A percentile compares a stretch with the other conserved stretches of the same genome.
phyloP scores from a whole-genome alignment of 2,329 filamentous ascomycete species.

The Fusarium sp. region DNA sequence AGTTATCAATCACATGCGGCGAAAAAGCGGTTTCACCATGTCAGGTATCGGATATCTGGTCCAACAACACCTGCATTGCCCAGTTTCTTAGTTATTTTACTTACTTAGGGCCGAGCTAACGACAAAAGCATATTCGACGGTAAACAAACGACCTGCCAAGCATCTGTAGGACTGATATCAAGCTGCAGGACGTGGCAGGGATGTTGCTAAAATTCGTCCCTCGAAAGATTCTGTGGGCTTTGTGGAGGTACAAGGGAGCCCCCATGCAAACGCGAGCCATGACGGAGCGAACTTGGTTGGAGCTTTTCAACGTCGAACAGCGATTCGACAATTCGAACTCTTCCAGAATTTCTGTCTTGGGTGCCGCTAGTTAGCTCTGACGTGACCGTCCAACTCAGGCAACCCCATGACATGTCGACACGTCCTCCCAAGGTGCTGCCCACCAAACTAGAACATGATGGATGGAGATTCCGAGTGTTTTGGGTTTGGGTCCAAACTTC shows the following conservation, averaged over 20 bases:
- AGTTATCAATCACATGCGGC: background rate
- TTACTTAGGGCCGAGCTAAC: constrained; percentile 8
- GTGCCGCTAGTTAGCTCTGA: constrained; percentile 38
- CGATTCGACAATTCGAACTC: constrained; percentile 44
- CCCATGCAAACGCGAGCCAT: constrained; percentile 25
- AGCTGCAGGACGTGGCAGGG: constrained; percentile 24
- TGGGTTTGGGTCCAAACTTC: constrained; percentile 5
- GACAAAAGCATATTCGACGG: background rate
- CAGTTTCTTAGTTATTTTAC: background rate
- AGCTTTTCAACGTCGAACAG: constrained; percentile 26
- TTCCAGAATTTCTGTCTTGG: constrained; percentile 41
- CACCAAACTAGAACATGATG: constrained; percentile 27
- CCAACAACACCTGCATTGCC: background rate
- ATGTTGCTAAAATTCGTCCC: constrained; percentile 7
- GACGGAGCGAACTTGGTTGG: constrained; percentile 32
- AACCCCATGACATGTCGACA: constrained; percentile 38
- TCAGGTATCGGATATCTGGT: background rate
- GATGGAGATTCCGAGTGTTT: constrained; percentile 1
- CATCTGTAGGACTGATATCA: constrained; percentile 26
- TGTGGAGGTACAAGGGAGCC: constrained; percentile 35
- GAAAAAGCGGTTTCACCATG: background rate
- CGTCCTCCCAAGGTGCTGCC: constrained; percentile 12
- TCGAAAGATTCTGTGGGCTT: constrained; percentile 32
- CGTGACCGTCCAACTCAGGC: constrained; percentile 34
- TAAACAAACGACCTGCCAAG: constrained; percentile 24